Evolutionary conservation across 208 protist species (phyloP).

Genomic region (Sergeia podlipaevii): DNA sequence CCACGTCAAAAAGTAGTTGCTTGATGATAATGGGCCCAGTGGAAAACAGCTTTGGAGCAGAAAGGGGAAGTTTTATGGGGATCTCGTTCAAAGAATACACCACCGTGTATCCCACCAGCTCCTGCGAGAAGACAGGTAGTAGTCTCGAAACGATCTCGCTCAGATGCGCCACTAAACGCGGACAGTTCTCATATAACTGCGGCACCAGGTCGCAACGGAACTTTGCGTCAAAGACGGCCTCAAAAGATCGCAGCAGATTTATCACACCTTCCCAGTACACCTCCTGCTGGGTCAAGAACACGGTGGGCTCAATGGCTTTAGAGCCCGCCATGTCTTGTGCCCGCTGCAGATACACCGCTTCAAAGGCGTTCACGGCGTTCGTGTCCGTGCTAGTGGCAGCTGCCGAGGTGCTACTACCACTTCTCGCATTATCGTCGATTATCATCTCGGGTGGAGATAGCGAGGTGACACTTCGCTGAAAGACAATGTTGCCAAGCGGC

Average conservation of each 20-base stretch:
- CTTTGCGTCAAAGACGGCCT: conserved; percentile 36
- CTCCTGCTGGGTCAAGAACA: conserved; percentile 39
- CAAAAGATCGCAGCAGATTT: conserved; percentile 28
- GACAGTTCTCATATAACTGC: conserved; percentile 38
- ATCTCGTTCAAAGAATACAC: conserved; percentile 20
- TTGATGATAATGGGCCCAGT: conserved; percentile 28
- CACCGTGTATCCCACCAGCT: conserved; percentile 22
- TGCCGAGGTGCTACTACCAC: not conserved
- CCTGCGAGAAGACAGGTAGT: conserved; percentile 29
- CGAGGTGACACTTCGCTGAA: no score
- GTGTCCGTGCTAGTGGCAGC: not conserved
- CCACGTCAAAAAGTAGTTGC: conserved; percentile 27
- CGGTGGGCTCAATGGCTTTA: conserved; percentile 19
- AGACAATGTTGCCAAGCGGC: conserved; percentile 36
- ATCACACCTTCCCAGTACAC: conserved; percentile 28
- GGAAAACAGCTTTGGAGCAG: conserved; percentile 46
- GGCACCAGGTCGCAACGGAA: conserved; percentile 33
- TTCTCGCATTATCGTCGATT: no score
- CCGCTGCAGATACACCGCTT: not conserved
- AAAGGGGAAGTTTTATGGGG: conserved; percentile 35
- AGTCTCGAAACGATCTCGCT: conserved; percentile 23
- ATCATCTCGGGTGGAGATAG: no score
- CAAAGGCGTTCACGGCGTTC: not conserved
- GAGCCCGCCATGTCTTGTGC: not conserved
- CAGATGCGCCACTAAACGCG: conserved; percentile 16